Evolutionary conservation across 495 filamentous ascomycete species (phyloP), one percentile per base, ranked within the genome.

Genomic region (Podospora didyma): DNA sequence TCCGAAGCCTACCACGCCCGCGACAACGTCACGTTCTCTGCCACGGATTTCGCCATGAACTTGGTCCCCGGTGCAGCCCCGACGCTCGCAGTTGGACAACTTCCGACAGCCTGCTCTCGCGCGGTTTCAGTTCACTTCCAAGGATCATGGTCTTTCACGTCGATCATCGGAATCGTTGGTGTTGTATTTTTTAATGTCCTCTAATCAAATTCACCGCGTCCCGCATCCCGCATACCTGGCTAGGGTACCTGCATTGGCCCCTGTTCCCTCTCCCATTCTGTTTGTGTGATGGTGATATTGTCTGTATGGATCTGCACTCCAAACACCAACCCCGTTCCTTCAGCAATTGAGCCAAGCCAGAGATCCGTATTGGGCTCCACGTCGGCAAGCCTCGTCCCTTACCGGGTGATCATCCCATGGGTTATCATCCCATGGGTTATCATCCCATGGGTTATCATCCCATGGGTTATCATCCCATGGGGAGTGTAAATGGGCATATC

Each of bases 11-110:
- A 57, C 45, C 60, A 62, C 37, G 65, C 67, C n/a, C 49, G 31
- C 0, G 56, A 48, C 34, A 66, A 60, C 31, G 67, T 69, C 49
- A 69, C 64, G 9, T 69, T 69, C 49, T 60, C 62, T 23, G 60
- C 65, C 1, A 45, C 58, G 7, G 52, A 52, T 22, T 69, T 66
- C 26, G 51, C 26, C 14, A 51, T 63, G 37, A 19, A 49, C 7
- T 41, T 69, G n/a, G 26, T 59, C 21, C 50, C 53, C 45, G 66
- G 62, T 21, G 42, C 57, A 48, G 64, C 66, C 16, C 66, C 64
- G 52, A 51, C 35, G 0, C 48, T 63, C 35, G 22, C 1, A 17
- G 24, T 58, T 7, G 51, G 2, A 11, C 21, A 12, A 7, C 46
- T 51, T n/a, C 53, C 60, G 26, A 46, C 41, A 22, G 20, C 47